Percentiles rank a stretch among this genome's conserved stretches.
These are phyloP conservation scores for Fusarium acutatum DNA, from an alignment of 2,329 filamentous ascomycete genomes.

Conservation along the genomic window DNA sequence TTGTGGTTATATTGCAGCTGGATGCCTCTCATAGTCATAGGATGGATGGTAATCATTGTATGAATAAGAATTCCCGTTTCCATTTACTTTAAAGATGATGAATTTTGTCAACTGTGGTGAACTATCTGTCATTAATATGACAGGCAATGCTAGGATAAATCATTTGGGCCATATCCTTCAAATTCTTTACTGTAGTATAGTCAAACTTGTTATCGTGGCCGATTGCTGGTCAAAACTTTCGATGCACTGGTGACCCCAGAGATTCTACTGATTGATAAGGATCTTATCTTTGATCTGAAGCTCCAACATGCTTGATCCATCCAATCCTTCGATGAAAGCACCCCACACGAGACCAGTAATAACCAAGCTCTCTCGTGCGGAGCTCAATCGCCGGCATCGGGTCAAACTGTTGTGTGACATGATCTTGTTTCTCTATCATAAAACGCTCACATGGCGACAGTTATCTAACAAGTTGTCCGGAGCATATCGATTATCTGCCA, in stretches of 20 bases:
- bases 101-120: not conserved
- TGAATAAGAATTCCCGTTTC: slow-evolving; percentile 37
- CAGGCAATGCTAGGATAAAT: too few relatives aligned
- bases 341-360: not conserved
- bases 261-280: slow-evolving; percentile 14
- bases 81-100: not conserved
- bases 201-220: not conserved
- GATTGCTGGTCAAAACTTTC: not conserved
- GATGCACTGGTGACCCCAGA: not conserved
- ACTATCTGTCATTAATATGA: not conserved
- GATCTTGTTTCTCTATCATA: not conserved
- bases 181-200: not conserved
- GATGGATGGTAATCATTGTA: slow-evolving; percentile 42
- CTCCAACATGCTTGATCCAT: slow-evolving; percentile 2
- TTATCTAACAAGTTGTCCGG: not conserved
- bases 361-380: not conserved
- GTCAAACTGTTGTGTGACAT: not conserved
- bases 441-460: not conserved
- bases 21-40: slow-evolving; percentile 27
- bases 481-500: not conserved
- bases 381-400: not conserved
- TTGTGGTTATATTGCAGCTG: slow-evolving; percentile 6
- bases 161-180: not conserved
- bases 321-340: not conserved
- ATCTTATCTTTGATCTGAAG: slow-evolving; percentile 3